These are phyloP conservation scores for Dioscorea cayenensis DNA, from an alignment of 116 monocot species.

Conservation along the genomic window DNA sequence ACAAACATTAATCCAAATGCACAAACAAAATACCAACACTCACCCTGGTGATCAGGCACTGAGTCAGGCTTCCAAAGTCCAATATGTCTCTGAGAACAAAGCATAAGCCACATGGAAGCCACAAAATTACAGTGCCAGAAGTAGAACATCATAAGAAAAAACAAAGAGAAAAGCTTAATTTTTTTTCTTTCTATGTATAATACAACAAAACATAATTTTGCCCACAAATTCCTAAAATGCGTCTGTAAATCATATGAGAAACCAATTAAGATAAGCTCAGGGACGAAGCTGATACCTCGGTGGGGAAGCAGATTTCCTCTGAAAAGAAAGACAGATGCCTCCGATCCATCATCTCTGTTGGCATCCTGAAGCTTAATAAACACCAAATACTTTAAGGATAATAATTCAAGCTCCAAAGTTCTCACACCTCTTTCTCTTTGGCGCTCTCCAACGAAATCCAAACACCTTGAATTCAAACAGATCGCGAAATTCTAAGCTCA, in stretches of 20 bases:
- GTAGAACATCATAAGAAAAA: background rate
- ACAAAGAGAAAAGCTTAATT: background rate
- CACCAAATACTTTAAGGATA: background rate
- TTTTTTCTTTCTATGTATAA: no score
- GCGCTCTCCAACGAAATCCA: background rate
- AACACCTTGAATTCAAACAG: background rate
- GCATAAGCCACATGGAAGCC: background rate
- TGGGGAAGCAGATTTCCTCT: conserved; percentile 16
- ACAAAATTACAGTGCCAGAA: no score
- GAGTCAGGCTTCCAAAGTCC: conserved; percentile 38
- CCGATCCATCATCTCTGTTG: conserved; percentile 37
- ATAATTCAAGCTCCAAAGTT: no score
- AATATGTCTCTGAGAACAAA: conserved; percentile 33
- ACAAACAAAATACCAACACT: conserved; percentile 5
- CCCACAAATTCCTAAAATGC: background rate
- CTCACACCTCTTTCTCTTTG: background rate
- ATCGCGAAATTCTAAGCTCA: background rate
- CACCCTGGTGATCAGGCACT: conserved; percentile 29
- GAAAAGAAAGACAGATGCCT: conserved; percentile 35
- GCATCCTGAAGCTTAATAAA: conserved; percentile 24
- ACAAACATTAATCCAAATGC: no score
- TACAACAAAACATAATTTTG: no score
- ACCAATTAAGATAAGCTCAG: background rate
- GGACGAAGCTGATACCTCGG: conserved; percentile 19
- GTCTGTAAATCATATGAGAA: background rate